Base-by-base conservation (phyloP, 2,329 filamentous ascomycete species). In the Trichoderma sp. region DNA sequence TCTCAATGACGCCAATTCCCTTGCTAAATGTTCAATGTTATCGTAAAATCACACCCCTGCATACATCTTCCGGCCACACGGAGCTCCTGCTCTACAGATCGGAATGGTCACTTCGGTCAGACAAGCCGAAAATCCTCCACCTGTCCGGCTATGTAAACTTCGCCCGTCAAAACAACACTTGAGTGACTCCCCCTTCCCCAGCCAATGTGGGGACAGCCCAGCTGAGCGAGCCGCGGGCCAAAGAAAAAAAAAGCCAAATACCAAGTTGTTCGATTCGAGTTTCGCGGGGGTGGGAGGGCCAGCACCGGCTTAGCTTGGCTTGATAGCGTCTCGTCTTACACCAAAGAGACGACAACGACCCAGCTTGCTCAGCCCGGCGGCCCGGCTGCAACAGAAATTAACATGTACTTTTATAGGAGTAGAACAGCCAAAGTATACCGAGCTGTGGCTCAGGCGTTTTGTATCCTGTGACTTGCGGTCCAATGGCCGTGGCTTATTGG, bases 41-140 rank as follows among this genome's bases (percentile, higher is more conserved):
- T 56, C 50, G 50, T 56, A 3, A 56, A 24, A 6, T 24, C 50
- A 60, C 24, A 59, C 35, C 68, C 68, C 67, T 60, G 67, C 11
- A 7, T 41, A 3, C 0, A 4, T 16, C 24, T 35, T 68, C 56
- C 73, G 73, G 73, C 73, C 68, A 76, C 62, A 75, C 67, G 74
- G 75, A 77, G 67, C 65, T 67, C 65, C 65, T 75, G 65, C 53
- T 53, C 38, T n/a, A 53, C 38, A 68, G 59, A 63, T 56, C 65
- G 65, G 64, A 75, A 64, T 69, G 65, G 59, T 31, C 53, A 27
- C 66, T 62, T 62, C 71, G 59, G 69, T 50, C 59, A 53, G 60
- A 53, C 35, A 63, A 63, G 69, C 69, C 69, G 68, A 76, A 68
- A 67, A 64, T 76, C 75, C 65, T 74, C 73, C 73, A 75, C 73